These are phyloP conservation scores for Coriaria nepalensis DNA, from an alignment of 306 rosid species.

Conservation along the genomic window DNA sequence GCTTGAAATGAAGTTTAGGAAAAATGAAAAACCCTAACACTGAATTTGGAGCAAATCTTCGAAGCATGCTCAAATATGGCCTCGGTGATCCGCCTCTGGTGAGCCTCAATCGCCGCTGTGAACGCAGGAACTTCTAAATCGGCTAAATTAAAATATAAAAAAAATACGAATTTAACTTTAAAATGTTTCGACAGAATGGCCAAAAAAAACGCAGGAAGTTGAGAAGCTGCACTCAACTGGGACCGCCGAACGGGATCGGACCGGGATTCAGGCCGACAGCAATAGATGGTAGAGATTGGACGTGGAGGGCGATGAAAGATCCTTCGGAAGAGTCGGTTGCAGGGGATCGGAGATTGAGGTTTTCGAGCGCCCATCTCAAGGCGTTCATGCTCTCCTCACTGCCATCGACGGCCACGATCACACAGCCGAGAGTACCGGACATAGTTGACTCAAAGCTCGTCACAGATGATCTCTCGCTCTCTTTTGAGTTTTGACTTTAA, in stretches of 20 bases:
- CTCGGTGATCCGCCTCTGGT: slow-evolving; percentile 70
- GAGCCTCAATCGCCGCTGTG: slow-evolving; percentile 79
- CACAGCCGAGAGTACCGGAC: slow-evolving; percentile 53
- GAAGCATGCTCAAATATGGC: slow-evolving; percentile 54
- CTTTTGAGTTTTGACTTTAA: no score
- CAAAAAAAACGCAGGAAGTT: neutral
- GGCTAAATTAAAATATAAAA: slow-evolving; percentile 19
- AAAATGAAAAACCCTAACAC: slow-evolving; percentile 20
- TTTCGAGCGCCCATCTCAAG: slow-evolving; percentile 62
- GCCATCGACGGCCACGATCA: slow-evolving; percentile 64
- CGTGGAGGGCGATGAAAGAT: slow-evolving; percentile 48
- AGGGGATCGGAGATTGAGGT: slow-evolving; percentile 62
- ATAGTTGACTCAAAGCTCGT: slow-evolving; percentile 11
- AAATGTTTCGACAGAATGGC: neutral
- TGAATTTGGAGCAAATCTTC: slow-evolving; percentile 42
- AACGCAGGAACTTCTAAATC: slow-evolving; percentile 81
- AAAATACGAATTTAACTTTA: neutral
- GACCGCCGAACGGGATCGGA: slow-evolving; percentile 73
- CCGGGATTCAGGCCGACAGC: slow-evolving; percentile 64
- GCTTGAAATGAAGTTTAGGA: neutral
- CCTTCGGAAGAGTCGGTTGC: slow-evolving; percentile 21
- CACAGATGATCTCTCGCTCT: neutral
- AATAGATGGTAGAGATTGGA: slow-evolving; percentile 74
- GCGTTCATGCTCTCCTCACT: slow-evolving; percentile 81
- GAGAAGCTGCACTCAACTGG: slow-evolving; percentile 35